phyloP scores from a whole-genome alignment of 179 eudicot genomes.

The Sideroxylon spinosum region DNA sequence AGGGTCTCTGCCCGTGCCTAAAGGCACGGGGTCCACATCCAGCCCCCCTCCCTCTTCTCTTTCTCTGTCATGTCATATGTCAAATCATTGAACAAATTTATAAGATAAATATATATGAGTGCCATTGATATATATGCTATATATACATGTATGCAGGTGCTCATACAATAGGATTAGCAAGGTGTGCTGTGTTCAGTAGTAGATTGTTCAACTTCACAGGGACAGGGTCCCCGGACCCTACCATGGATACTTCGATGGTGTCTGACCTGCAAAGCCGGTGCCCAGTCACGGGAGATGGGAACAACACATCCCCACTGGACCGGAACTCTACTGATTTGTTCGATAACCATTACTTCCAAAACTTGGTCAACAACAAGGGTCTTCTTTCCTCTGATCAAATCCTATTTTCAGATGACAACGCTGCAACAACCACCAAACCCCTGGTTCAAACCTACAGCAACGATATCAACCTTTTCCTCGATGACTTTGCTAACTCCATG shows the following conservation, averaged over 20 bases:
- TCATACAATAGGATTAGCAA: slow-evolving; percentile 76
- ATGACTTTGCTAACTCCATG: slow-evolving; percentile 42
- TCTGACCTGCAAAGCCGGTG: slow-evolving; percentile 52
- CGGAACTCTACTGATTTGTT: slow-evolving; percentile 51
- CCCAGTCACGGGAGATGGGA: slow-evolving; percentile 56
- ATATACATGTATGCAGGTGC: slow-evolving; percentile 35
- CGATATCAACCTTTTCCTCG: slow-evolving; percentile 25
- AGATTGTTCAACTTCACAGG: slow-evolving; percentile 62
- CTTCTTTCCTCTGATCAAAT: slow-evolving; percentile 46
- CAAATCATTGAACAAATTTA: no score
- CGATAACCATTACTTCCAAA: slow-evolving; percentile 47
- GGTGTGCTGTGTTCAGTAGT: slow-evolving; percentile 49
- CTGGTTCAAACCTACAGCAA: slow-evolving; percentile 37
- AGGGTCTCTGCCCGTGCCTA: no score
- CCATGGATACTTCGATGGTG: slow-evolving; percentile 38
- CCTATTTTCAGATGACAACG: slow-evolving; percentile 24
- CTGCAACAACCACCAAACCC: slow-evolving; percentile 18
- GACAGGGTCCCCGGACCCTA: slow-evolving; percentile 53
- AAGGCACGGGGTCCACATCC: no score
- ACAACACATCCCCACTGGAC: slow-evolving; percentile 58
- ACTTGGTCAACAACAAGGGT: slow-evolving; percentile 30
- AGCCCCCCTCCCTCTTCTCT: no score
- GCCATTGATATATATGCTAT: neutral
- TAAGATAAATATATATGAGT: no score
- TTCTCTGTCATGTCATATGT: no score